Evolutionary conservation across 192 early-diverging fungal genomes (phyloP), one percentile per base, ranked within the genome.

Genomic region (Coemansia umbellata): DNA sequence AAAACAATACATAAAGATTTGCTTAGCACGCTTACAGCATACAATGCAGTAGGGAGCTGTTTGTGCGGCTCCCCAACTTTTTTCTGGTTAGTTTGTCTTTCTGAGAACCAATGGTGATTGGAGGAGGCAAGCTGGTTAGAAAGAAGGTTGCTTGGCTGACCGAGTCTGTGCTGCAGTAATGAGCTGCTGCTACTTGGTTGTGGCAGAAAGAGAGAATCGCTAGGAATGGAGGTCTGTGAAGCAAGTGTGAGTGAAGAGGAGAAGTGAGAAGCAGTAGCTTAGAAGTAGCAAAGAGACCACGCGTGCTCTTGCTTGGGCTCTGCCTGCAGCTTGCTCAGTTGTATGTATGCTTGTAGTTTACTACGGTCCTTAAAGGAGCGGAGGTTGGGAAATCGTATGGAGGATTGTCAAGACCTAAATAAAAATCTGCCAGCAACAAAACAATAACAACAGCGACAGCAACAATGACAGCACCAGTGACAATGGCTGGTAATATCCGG

Each of bases 181-280:
- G n/a, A n/a, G n/a, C n/a, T n/a, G n/a, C n/a, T n/a, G 28, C 43
- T 45, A 27, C 15, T 39, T 18, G 37, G 37, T 7, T 39, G 19
- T 18, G 8, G n/a, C 37, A 44, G 37, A 8, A 40, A 40, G 22
- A 42, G 17, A 15, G 11, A 40, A 19, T 23, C 15, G 35, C 36
- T 21, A 39, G 37, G 58, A 60, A 53, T 53, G 50, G 50, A 53
- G 49, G 55, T 31, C 37, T 28, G 31, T 5, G 18, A 22, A 40
- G 27, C 27, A 42, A 58, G 53, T 55, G 30, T 55, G 24, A 42
- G 24, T 24, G 13, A 50, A 50, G 35, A 35, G 22, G 17, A 50
- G 21, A 18, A 5, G 3, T 21, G 11, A 35, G 14, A 27, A 47
- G 39, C 26, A 57, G 35, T 43, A 57, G 36, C 37, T 31, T 26